Base-by-base conservation (phyloP, 2,329 filamentous ascomycete genomes). In the Penicillium sp. region DNA sequence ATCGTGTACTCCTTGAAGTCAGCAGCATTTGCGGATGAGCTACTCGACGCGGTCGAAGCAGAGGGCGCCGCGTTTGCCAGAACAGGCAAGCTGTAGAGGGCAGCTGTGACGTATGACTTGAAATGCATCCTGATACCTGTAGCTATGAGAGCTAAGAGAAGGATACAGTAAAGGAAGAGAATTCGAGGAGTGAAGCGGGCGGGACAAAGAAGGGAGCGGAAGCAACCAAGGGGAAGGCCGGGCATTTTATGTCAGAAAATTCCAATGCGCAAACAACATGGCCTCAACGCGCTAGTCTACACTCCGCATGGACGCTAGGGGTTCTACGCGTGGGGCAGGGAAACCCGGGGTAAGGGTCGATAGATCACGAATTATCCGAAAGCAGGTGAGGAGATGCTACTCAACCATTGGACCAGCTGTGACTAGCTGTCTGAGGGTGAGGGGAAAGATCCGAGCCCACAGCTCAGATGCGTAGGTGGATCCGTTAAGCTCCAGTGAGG, bases 1-100 rank as follows among this genome's bases (percentile, higher is more conserved):
- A 81, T 75, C 18, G 76, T 79, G 58, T 78, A 80, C 45, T 69
- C 63, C 49, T 75, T 67, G 63, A 79, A 76, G 48, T 74, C 69
- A 57, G 67, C 69, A 14, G 51, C 40, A 20, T 42, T 42, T 9
- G 57, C 48, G 8, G 61, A 46, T 6, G 58, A 51, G 5, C 60
- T 51, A n/a, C 49, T 42, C 3, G 60, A 57, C 18, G 49, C 45
- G 23, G 59, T 45, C 4, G 57, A 54, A 8, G 57, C 43, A 5
- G 66, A 60, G 6, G 62, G 55, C 27, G 56, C 51, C 20, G 57
- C 56, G 44, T 61, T 56, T 4, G 65, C 62, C 42, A 74, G 58
- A 15, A 62, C 65, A 11, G 72, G 67, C 47, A 75, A 56, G 43
- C 69, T 70, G 43, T 67, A 66, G 7, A 75, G 62, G 62, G 69